Conservation (phyloP, 257 asterid species). For the Perilla frutescens region DNA sequence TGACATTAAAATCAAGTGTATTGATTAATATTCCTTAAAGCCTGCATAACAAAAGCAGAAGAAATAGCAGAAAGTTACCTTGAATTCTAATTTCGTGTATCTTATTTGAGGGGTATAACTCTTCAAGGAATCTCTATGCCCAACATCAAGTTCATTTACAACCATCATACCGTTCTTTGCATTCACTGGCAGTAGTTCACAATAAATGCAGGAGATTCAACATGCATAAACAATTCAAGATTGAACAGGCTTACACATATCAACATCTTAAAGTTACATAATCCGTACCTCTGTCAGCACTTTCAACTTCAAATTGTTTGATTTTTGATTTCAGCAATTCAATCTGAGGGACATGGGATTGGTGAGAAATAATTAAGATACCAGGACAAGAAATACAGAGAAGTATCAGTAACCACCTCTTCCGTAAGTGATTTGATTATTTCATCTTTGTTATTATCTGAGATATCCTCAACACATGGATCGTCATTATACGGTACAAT, state of each 20-base stretch:
- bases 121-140: conserved; percentile 52
- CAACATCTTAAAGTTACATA: conserved; percentile 33
- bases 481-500: conserved; percentile 46
- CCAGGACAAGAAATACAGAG: conserved; percentile 9
- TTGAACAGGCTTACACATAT: conserved; percentile 18
- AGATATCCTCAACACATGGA: conserved; percentile 41
- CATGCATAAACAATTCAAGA: conserved; percentile 4
- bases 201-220: conserved; percentile 31
- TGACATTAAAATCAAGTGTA: conserved; percentile 44
- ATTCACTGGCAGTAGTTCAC: conserved; percentile 47
- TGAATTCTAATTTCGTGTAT: conserved; percentile 81
- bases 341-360: conserved; percentile 54
- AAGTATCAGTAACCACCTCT: conserved; percentile 62
- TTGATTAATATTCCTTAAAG: conserved; percentile 1
- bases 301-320: conserved; percentile 55
- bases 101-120: conserved; percentile 75
- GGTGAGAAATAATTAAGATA: conserved; percentile 35
- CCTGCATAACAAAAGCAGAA: conserved; percentile 12
- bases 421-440: conserved; percentile 54
- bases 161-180: conserved; percentile 33
- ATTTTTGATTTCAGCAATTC: conserved; percentile 64
- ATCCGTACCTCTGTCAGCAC: conserved; percentile 53
- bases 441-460: conserved; percentile 51
- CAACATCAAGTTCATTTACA: conserved; percentile 47
- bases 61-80: conserved; percentile 55